Evolutionary conservation across 2,329 filamentous ascomycete genomes (phyloP), one percentile per base, ranked within the genome.

Genomic region (Xylaria sp.): DNA sequence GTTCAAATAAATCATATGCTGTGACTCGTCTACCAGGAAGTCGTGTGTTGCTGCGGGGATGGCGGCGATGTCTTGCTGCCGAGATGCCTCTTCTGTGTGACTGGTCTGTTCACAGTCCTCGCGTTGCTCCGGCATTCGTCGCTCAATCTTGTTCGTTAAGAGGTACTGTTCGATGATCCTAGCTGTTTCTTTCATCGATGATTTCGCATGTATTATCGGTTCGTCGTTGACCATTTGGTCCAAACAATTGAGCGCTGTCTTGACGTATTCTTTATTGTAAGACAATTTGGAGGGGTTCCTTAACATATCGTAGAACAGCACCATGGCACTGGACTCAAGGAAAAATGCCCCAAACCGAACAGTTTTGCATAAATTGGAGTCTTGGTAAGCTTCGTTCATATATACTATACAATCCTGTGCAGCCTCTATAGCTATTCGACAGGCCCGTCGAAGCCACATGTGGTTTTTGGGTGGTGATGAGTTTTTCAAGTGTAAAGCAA

Each of bases 221-320:
- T 63, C 65, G 40, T 67, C 65, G 8, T 50, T 67, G 51, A 63
- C 42, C 65, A 67, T 67, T 12, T 50, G 50, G 18, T 67, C 60
- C 18, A 63, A 32, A 32, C 60, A 67, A 10, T 58, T 42, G 6
- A 67, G 59, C 2, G 58, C 65, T 32, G 47, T 63, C 10, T 51
- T 58, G 23, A 63, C 9, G 12, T 67, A 67, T 21, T 67, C 65
- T 44, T 58, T 55, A 44, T 61, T 67, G 18, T 62, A 67, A 10
- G 59, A 61, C 23, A 63, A 32, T 53, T 67, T 67, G 53, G 65
- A 58, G 13, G 65, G 59, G n/a, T 62, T 48, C 27, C 58, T 67
- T 27, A 67, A 44, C 37, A 54, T 59, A 16, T 67, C 60, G 44
- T 62, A 67, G 47, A 62, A 60, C 16, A 67, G 37, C 8, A 57